A percentile compares a stretch with the other conserved stretches of the same genome.
These are phyloP conservation scores for Arthrobotrys conoides DNA, from an alignment of 2,329 filamentous ascomycete species.

Conservation along the genomic window DNA sequence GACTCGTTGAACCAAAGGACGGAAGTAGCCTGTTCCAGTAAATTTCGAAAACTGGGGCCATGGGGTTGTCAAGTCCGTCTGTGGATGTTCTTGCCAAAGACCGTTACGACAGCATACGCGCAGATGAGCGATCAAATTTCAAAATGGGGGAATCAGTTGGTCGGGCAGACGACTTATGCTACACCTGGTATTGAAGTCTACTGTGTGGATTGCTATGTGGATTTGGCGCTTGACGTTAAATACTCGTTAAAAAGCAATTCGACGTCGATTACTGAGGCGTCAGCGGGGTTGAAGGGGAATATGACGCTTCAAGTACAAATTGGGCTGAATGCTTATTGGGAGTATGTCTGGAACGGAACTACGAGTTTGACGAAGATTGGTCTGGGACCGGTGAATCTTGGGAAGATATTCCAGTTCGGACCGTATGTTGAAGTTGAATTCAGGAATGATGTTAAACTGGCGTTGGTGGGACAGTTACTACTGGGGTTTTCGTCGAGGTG, in stretches of 20 bases:
- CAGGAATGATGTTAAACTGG: slow-evolving; percentile 7
- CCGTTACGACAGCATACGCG: not conserved
- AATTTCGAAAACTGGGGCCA: not conserved
- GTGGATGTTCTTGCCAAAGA: not conserved
- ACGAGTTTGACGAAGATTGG: not conserved
- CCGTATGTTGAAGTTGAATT: not conserved
- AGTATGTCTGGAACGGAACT: not conserved
- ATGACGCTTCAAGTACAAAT: slow-evolving; percentile 1
- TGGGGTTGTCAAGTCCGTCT: slow-evolving; percentile 23
- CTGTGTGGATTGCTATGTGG: slow-evolving; percentile 10
- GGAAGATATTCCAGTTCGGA: not conserved
- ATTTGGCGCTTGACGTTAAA: not conserved
- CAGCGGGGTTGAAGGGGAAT: not conserved
- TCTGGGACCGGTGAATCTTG: not conserved
- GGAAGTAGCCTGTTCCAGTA: not conserved
- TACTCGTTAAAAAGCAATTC: not conserved
- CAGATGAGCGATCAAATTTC: slow-evolving; percentile 19
- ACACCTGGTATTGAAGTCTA: slow-evolving; percentile 4
- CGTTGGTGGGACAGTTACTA: not conserved
- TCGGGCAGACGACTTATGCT: slow-evolving; percentile 10
- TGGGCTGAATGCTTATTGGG: slow-evolving; percentile 7
- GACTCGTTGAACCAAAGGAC: not conserved
- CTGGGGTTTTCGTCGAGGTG: not conserved
- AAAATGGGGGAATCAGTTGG: not conserved
- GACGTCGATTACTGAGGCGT: not conserved